Evolutionary conservation across 306 rosid genomes (phyloP).

Genomic region (Ormosia semicastrata): DNA sequence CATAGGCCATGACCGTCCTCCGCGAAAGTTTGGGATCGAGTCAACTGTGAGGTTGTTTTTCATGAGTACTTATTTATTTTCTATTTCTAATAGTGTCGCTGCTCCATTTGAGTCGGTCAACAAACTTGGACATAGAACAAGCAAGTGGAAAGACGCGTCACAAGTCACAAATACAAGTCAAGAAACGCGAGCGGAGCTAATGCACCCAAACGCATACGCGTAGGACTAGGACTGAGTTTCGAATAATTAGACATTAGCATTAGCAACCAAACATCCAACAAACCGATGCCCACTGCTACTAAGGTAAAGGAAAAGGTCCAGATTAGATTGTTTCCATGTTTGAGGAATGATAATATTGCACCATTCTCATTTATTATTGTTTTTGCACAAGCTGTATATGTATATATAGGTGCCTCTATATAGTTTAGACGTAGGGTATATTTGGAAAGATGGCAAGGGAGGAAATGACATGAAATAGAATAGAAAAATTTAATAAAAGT

Average conservation of each 20-base stretch:
- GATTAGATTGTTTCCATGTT: constrained; percentile 9
- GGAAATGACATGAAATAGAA: too few relatives aligned
- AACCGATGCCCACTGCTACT: neutral
- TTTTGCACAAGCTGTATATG: too few relatives aligned
- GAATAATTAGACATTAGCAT: neutral
- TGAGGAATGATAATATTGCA: neutral
- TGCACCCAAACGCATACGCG: neutral
- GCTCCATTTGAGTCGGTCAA: constrained; percentile 27
- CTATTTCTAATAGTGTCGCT: neutral
- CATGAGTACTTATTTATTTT: neutral
- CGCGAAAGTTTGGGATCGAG: neutral
- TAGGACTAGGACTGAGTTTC: neutral
- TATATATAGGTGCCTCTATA: too few relatives aligned
- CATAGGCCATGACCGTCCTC: neutral
- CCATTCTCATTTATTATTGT: neutral
- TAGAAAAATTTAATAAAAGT: too few relatives aligned
- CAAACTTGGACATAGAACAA: neutral
- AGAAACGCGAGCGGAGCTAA: constrained; percentile 1
- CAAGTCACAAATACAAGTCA: constrained; percentile 30
- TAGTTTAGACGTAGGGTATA: too few relatives aligned
- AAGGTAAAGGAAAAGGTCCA: neutral
- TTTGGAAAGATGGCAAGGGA: too few relatives aligned
- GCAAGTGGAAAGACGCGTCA: neutral
- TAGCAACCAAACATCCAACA: constrained; percentile 7
- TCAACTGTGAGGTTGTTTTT: constrained; percentile 12